Base-by-base conservation (phyloP, 2,329 filamentous ascomycete genomes). In the Xylariales sp. region DNA sequence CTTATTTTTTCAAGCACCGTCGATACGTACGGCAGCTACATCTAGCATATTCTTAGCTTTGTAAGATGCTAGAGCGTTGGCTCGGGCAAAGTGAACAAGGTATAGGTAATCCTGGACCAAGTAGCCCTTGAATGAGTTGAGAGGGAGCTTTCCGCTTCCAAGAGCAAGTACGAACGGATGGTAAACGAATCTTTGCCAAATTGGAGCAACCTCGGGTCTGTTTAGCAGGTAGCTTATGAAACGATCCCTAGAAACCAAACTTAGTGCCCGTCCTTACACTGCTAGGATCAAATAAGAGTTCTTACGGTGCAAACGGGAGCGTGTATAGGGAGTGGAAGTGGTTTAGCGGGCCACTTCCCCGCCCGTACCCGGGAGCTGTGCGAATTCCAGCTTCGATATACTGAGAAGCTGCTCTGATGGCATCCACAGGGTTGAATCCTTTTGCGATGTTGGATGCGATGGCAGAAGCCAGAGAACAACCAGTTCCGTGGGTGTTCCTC, bases 101-200 rank as follows among this genome's bases (percentile, higher is more conserved):
- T 93, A 97, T 5, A 95, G 70, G 53, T 96, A 96, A 54, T 97
- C 91, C 52, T 97, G 91, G 8, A 93, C 74, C 40, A 97, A 78
- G 57, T 96, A 97, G 27, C 84, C 76, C 59, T 89, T 93, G 69
- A 95, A 97, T 0, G 81, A 83, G 29, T 85, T 77, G 1, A 84
- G 50, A 0, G 86, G 83, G 15, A 97, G 67, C 6, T 76, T 83
- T 0, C 88, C 89, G 41, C 83, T 72, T 1, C 85, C 89, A 54
- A 97, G 69, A 12, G 75, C 77, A 53, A 81, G 69, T 29, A 95
- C 86, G 54, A 97, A 97, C 0, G 83, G 78, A 55, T 97, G 91
- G 48, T 89, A 71, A 3, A 86, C 82, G 54, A 88, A 94, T 11
- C 69, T 66, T 33, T 81, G 67, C 91, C 91, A 97, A 2, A 83